Evolutionary conservation across 2,329 filamentous ascomycete species (phyloP).

Genomic region (Cyphellophora attinorum): DNA sequence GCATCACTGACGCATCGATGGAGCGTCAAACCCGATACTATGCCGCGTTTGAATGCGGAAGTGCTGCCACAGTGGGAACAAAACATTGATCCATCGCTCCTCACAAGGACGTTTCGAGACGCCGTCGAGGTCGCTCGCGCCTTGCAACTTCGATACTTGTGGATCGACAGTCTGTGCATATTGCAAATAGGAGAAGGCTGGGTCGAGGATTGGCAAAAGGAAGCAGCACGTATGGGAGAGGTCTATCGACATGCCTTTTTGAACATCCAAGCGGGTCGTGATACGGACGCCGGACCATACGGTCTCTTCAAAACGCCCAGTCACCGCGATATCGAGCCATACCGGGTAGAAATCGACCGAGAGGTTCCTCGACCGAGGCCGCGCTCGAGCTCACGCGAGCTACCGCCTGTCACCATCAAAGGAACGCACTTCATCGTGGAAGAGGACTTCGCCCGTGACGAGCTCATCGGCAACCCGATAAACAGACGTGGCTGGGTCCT

Average conservation of each 20-base stretch:
- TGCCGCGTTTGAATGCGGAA: neutral
- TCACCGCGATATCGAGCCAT: slow-evolving; percentile 1
- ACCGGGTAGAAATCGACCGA: neutral
- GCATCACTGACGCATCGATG: slow-evolving; percentile 2
- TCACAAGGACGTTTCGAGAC: slow-evolving; percentile 9
- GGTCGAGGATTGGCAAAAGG: slow-evolving; percentile 16
- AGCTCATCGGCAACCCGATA: slow-evolving; percentile 3
- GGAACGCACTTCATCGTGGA: slow-evolving; percentile 1
- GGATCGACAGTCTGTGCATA: slow-evolving; percentile 17
- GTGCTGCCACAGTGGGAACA: neutral
- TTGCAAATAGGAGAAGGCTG: slow-evolving; percentile 6
- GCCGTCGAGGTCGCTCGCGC: slow-evolving; percentile 10
- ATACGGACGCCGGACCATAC: neutral
- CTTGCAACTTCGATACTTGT: slow-evolving; percentile 11
- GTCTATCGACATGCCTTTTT: slow-evolving; percentile 2
- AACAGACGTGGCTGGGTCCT: slow-evolving; percentile 9
- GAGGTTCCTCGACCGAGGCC: neutral
- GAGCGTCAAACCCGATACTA: neutral
- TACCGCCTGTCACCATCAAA: neutral
- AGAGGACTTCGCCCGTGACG: slow-evolving; percentile 3
- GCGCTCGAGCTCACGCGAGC: neutral
- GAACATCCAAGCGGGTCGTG: slow-evolving; percentile 2
- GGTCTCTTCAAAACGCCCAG: slow-evolving; percentile 2
- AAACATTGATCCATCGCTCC: neutral
- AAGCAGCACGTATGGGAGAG: slow-evolving; percentile 17